A percentile compares a stretch with the other conserved stretches of the same genome.
Conservation (phyloP, 139 green algal species). For the Gonium pectorale region DNA sequence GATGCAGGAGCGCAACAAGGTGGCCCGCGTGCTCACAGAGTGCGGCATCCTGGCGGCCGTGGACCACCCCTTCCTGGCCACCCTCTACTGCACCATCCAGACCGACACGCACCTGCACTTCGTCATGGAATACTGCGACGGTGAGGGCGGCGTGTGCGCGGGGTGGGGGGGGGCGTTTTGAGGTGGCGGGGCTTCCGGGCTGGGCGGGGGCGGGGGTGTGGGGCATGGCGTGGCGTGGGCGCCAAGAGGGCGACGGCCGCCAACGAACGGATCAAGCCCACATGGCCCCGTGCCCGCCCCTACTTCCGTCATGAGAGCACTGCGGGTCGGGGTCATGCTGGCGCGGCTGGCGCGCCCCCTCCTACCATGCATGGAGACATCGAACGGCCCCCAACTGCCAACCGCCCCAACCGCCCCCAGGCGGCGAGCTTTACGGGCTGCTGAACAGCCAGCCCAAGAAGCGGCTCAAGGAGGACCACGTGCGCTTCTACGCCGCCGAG, state of each 20-base stretch:
- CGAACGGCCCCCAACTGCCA: too few relatives aligned
- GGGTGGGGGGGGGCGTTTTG: not conserved
- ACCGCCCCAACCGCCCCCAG: not conserved
- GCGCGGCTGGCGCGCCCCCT: too few relatives aligned
- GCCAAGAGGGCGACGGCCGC: too few relatives aligned
- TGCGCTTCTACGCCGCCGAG: conserved; percentile 93
- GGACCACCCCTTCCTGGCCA: conserved; percentile 98
- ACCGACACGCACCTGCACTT: conserved; percentile 93
- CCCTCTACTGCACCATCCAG: conserved; percentile 94
- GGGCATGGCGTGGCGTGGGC: too few relatives aligned
- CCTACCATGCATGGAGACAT: too few relatives aligned
- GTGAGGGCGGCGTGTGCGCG: not conserved
- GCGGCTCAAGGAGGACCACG: conserved; percentile 81
- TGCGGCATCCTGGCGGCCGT: conserved; percentile 84
- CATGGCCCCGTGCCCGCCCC: too few relatives aligned
- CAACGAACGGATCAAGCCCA: too few relatives aligned
- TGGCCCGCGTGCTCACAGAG: conserved; percentile 93
- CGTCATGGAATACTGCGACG: conserved; percentile 83
- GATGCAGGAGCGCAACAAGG: conserved; percentile 98
- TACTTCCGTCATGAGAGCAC: too few relatives aligned
- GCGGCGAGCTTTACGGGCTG: conserved; percentile 81
- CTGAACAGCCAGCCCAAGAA: conserved; percentile 74
- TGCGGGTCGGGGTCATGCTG: too few relatives aligned
- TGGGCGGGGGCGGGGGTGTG: not conserved
- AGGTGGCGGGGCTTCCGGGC: not conserved